phyloP scores from a whole-genome alignment of 352 stramenopile species.

The Phytophthora crassamura region DNA sequence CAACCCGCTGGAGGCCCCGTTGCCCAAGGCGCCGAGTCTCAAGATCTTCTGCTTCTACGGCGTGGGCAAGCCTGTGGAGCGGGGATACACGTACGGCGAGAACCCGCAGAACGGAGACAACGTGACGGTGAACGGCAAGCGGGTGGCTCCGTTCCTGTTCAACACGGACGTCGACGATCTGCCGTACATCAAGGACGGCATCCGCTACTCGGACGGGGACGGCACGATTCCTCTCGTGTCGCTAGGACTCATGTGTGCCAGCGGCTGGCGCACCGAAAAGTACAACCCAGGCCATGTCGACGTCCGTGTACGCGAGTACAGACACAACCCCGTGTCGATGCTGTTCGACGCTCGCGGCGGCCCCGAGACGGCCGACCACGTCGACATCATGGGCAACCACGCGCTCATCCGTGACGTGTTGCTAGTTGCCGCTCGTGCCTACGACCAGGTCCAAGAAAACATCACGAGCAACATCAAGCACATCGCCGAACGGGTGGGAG shows the following conservation, averaged over 20 bases:
- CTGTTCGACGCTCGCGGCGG: slow-evolving; percentile 75
- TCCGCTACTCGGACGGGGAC: slow-evolving; percentile 92
- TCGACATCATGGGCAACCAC: slow-evolving; percentile 96
- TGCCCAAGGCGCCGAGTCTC: slow-evolving; percentile 92
- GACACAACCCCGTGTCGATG: slow-evolving; percentile 79
- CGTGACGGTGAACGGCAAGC: slow-evolving; percentile 39
- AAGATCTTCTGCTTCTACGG: slow-evolving; percentile 97
- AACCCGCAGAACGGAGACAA: slow-evolving; percentile 54
- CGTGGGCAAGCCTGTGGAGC: slow-evolving; percentile 89
- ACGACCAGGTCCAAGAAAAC: slow-evolving; percentile 76
- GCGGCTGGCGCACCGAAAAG: slow-evolving; percentile 77
- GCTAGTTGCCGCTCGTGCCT: slow-evolving; percentile 60
- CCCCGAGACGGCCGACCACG: slow-evolving; percentile 90
- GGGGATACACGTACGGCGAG: slow-evolving; percentile 76
- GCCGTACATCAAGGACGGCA: slow-evolving; percentile 80
- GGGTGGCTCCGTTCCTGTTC: slow-evolving; percentile 70
- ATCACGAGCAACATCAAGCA: slow-evolving; percentile 75
- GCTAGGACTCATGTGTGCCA: slow-evolving; percentile 95
- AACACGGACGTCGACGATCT: slow-evolving; percentile 66
- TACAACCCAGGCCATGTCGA: slow-evolving; percentile 91
- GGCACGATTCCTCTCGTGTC: slow-evolving; percentile 93
- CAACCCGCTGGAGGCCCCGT: slow-evolving; percentile 85
- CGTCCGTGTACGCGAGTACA: slow-evolving; percentile 85
- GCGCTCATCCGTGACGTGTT: slow-evolving; percentile 86
- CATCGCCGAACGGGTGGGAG: slow-evolving; percentile 63